phyloP scores from a whole-genome alignment of 257 asterid species.

The Solanum dulcamara region DNA sequence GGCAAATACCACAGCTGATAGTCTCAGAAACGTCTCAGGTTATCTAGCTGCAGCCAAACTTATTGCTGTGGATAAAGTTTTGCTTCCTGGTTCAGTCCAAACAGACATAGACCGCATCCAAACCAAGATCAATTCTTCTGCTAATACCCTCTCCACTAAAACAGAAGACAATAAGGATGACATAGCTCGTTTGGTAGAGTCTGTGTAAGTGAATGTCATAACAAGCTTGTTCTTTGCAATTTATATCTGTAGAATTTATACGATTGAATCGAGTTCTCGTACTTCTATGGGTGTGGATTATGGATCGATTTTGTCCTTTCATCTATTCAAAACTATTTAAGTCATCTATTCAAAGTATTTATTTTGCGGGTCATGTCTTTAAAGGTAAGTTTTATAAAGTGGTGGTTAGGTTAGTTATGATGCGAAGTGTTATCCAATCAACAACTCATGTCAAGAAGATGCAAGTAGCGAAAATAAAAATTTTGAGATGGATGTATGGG shows the following conservation, averaged over 20 bases:
- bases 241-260: not conserved
- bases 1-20: conserved; percentile 51
- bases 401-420: not conserved
- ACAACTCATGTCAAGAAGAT: not conserved
- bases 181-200: conserved; percentile 37
- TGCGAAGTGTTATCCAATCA: not conserved
- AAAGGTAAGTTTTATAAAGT: not conserved
- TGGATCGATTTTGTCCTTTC: not conserved
- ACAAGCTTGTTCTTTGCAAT: not conserved
- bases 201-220: conserved; percentile 40
- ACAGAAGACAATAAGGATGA: conserved; percentile 47
- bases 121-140: conserved; percentile 60
- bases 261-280: not conserved
- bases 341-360: not conserved
- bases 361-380: not conserved
- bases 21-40: conserved; percentile 52
- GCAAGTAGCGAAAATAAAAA: not conserved
- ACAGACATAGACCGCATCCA: conserved; percentile 66
- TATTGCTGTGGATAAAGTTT: conserved; percentile 42
- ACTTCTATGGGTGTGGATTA: not conserved
- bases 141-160: conserved; percentile 48
- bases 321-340: not conserved
- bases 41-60: conserved; percentile 77
- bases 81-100: conserved; percentile 56
- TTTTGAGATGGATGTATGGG: not conserved